These are phyloP conservation scores for Mortierella sp. DNA, from an alignment of 371 early-diverging fungal genomes.

Conservation along the genomic window DNA sequence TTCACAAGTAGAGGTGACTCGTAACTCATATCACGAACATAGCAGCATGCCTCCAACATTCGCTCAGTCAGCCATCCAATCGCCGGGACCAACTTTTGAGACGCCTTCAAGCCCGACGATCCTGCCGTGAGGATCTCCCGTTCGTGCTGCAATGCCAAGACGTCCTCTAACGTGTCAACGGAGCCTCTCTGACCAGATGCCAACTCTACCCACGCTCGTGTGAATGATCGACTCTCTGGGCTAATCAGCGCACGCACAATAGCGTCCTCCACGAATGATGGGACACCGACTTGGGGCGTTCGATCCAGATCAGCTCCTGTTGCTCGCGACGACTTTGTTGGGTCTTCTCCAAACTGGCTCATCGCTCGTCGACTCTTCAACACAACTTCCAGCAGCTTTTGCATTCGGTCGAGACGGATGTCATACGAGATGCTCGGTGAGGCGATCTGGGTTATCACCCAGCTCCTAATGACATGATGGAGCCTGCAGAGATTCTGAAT, in stretches of 20 bases:
- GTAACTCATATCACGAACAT: constrained; percentile 58
- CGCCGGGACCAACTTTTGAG: constrained; percentile 55
- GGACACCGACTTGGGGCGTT: constrained; percentile 55
- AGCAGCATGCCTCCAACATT: constrained; percentile 59
- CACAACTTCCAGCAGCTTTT: constrained; percentile 72
- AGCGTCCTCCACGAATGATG: constrained; percentile 83
- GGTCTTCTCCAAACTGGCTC: constrained; percentile 40
- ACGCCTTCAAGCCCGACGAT: neutral
- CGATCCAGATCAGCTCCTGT: neutral
- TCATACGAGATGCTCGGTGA: constrained; percentile 59
- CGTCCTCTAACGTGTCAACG: constrained; percentile 73
- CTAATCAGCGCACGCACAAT: constrained; percentile 81
- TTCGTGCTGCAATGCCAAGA: constrained; percentile 33
- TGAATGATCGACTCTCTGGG: constrained; percentile 78
- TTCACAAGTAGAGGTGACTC: constrained; percentile 64
- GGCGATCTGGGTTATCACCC: constrained; percentile 76
- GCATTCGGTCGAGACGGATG: constrained; percentile 67
- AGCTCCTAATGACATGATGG: constrained; percentile 78
- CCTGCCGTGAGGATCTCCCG: neutral
- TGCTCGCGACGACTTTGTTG: neutral
- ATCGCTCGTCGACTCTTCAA: constrained; percentile 61
- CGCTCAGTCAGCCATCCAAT: constrained; percentile 68
- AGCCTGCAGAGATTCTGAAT: constrained; percentile 77
- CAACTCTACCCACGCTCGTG: constrained; percentile 76
- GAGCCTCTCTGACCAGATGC: constrained; percentile 61